Evolutionary conservation across 495 filamentous ascomycete species (phyloP), one percentile per base, ranked within the genome.

Genomic region (Aspergillus taichungensis): DNA sequence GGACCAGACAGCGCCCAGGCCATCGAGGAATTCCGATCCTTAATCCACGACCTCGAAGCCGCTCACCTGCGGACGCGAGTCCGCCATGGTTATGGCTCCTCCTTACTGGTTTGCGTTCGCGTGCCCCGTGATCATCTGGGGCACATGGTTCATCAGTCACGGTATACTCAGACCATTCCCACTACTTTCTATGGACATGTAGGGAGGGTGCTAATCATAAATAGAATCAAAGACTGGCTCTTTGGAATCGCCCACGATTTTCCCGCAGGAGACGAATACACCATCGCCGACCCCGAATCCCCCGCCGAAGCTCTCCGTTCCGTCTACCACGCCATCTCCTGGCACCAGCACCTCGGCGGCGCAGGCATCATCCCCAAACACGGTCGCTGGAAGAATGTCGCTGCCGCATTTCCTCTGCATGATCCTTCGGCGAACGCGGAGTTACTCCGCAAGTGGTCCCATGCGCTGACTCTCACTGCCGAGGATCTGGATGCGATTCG

Each of bases 291-390:
- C 30, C 80, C 88, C 0, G 69, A 94, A 35, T 87, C 80, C 7
- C 84, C 91, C 50, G 84, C 92, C 18, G 92, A 98, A 64, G 77
- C 89, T n/a, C 74, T 95, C n/a, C 78, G 92, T 33, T 79, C 92
- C 29, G 79, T 94, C 13, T 88, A 94, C 57, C 77, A 88, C 31
- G 76, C 92, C 39, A 91, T 98, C 35, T 89, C 86, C 6, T 85
- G 86, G 64, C 78, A 84, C 1, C 75, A 73, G 42, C 72, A 80
- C 31, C 81, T 96, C 51, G 88, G 90, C 6, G 91, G 92, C 35
- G 92, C 90, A 3, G 90, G 88, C 5, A 87, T 98, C 43, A 91
- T 83, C 6, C 84, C 87, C 0, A 78, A 80, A 30, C 67, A 78
- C 13, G 88, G 88, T 5, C 72, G 82, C 43, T 96, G 91, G 90